These are phyloP conservation scores for Pseudocercospora vitis DNA, from an alignment of 2,329 filamentous ascomycete species.

Conservation along the genomic window DNA sequence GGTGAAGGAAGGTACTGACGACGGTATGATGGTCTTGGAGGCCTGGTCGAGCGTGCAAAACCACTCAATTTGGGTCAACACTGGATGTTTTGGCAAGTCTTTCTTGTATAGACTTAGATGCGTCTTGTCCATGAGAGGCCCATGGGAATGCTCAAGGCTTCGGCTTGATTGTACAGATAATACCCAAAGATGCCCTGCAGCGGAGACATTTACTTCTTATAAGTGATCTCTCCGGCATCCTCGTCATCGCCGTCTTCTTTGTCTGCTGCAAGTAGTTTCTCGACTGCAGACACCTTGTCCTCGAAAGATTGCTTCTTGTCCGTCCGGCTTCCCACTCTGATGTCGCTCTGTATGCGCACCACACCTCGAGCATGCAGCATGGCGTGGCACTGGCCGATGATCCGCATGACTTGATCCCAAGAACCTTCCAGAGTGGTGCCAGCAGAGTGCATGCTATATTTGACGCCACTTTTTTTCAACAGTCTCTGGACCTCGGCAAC, in stretches of 20 bases:
- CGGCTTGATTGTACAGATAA: slow-evolving; percentile 3
- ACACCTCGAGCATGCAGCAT: slow-evolving; percentile 76
- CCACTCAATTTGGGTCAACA: neutral
- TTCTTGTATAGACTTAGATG: neutral
- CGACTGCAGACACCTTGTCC: slow-evolving; percentile 71
- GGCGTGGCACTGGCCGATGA: slow-evolving; percentile 80
- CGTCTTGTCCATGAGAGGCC: neutral
- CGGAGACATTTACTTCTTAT: neutral
- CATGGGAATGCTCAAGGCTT: neutral
- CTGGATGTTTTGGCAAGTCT: neutral
- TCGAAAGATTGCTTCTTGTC: slow-evolving; percentile 81
- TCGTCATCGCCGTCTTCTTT: slow-evolving; percentile 11
- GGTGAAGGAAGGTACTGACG: neutral
- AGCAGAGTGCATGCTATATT: slow-evolving; percentile 87
- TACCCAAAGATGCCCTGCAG: neutral
- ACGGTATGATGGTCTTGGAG: neutral
- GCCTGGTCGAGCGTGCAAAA: neutral
- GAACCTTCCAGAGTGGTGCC: slow-evolving; percentile 90
- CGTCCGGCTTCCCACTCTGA: slow-evolving; percentile 79
- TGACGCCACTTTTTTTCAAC: slow-evolving; percentile 75
- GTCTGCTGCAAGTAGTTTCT: slow-evolving; percentile 50
- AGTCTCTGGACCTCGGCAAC: slow-evolving; percentile 86
- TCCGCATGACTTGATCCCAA: slow-evolving; percentile 83
- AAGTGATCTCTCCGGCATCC: slow-evolving; percentile 6
- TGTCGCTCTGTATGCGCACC: slow-evolving; percentile 81